Evolutionary conservation across 192 early-diverging fungal species (phyloP).

Genomic region (Paraglomus brasilianum): DNA sequence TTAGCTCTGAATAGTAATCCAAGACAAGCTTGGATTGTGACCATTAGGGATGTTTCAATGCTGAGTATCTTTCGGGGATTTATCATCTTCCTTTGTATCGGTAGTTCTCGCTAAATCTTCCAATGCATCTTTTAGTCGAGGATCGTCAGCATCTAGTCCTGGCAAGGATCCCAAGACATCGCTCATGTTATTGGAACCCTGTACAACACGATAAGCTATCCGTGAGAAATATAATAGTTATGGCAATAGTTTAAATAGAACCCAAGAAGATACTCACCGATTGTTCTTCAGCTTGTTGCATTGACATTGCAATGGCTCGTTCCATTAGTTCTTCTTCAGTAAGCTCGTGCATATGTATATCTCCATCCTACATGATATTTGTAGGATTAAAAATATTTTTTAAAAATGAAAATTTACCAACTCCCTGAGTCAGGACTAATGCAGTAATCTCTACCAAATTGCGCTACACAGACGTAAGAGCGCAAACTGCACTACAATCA

Average conservation of each 20-base stretch:
- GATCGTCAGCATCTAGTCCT: slow-evolving; percentile 86
- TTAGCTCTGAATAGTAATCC: no score
- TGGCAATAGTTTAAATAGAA: background rate
- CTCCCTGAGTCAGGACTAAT: background rate
- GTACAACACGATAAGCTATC: slow-evolving; percentile 39
- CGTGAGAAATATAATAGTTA: background rate
- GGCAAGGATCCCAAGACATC: slow-evolving; percentile 79
- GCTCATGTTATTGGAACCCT: slow-evolving; percentile 62
- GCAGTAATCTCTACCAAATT: background rate
- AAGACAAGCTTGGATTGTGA: no score
- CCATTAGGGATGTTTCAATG: no score
- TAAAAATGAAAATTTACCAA: background rate
- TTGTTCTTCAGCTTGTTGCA: slow-evolving; percentile 44
- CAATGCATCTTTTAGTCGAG: slow-evolving; percentile 69
- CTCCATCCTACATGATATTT: slow-evolving; percentile 41
- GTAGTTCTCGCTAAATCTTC: slow-evolving; percentile 40
- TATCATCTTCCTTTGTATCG: slow-evolving; percentile 28
- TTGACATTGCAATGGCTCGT: slow-evolving; percentile 74
- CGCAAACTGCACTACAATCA: background rate
- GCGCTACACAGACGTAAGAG: no score
- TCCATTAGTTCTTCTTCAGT: slow-evolving; percentile 73
- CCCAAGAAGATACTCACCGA: slow-evolving; percentile 14
- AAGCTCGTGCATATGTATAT: slow-evolving; percentile 65
- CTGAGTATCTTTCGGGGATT: background rate
- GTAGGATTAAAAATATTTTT: background rate